Conservation (phyloP, 2,329 filamentous ascomycete species). For the Myriangium duriaei region DNA sequence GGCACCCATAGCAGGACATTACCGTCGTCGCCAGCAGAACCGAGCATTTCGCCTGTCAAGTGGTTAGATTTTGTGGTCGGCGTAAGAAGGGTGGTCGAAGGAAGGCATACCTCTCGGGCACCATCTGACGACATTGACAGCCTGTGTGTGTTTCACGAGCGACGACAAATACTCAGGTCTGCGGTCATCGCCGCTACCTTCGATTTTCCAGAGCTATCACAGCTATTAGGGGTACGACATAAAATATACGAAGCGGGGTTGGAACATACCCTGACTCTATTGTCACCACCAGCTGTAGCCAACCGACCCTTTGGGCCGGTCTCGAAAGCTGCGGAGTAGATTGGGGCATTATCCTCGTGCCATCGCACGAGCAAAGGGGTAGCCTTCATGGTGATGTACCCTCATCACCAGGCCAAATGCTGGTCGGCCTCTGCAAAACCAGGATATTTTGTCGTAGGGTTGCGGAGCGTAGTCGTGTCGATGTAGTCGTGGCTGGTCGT, state of each 20-base stretch:
- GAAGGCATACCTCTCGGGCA: constrained; percentile 64
- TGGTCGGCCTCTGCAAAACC: too few species aligned
- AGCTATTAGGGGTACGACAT: constrained; percentile 22
- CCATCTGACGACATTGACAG: constrained; percentile 96
- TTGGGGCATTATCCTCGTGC: constrained; percentile 93
- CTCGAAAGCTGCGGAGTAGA: constrained; percentile 97
- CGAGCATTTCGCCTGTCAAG: constrained; percentile 68
- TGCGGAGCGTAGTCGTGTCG: too few species aligned
- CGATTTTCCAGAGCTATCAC: constrained; percentile 78
- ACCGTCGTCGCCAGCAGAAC: constrained; percentile 91
- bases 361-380: constrained; percentile 94
- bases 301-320: constrained; percentile 80
- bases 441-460: too few species aligned
- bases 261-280: constrained; percentile 71
- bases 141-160: constrained; percentile 84
- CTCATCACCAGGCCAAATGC: constrained; percentile 3
- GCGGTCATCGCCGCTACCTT: constrained; percentile 69
- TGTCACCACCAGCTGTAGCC: constrained; percentile 90
- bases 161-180: constrained; percentile 88
- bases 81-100: constrained; percentile 8
- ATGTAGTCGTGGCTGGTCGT: too few species aligned
- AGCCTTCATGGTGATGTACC: constrained; percentile 62
- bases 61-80: constrained; percentile 1
- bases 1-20: constrained; percentile 96
- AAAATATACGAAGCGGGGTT: not conserved